Conservation (phyloP, 2,329 filamentous ascomycete genomes). For the Cladophialophora immunda region DNA sequence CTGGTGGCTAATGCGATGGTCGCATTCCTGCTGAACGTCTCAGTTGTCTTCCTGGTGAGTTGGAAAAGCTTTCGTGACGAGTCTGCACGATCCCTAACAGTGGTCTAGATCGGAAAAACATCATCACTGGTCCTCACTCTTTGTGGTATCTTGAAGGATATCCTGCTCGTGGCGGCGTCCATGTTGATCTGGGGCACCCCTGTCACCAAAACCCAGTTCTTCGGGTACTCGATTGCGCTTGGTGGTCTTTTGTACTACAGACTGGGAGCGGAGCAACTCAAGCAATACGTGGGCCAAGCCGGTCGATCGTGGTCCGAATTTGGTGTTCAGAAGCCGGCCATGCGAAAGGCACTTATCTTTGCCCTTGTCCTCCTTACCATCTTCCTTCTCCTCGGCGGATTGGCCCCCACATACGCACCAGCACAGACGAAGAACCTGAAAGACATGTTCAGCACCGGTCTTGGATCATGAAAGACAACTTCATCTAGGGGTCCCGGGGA, state of each 20-base stretch:
- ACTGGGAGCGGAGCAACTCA: slow-evolving; percentile 77
- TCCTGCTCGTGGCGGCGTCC: slow-evolving; percentile 78
- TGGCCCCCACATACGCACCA: slow-evolving; percentile 64
- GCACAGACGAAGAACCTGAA: slow-evolving; percentile 38
- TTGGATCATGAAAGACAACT: slow-evolving; percentile 24
- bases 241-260: slow-evolving; percentile 73
- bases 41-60: slow-evolving; percentile 84
- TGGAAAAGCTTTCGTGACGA: background rate
- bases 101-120: slow-evolving; percentile 79
- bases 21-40: slow-evolving; percentile 82
- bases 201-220: slow-evolving; percentile 74
- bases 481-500: background rate
- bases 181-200: slow-evolving; percentile 80
- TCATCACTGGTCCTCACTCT: slow-evolving; percentile 86
- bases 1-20: slow-evolving; percentile 78
- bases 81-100: slow-evolving; percentile 2
- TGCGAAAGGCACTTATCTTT: slow-evolving; percentile 80
- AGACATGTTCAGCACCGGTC: slow-evolving; percentile 36
- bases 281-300: slow-evolving; percentile 76
- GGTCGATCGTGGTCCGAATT: slow-evolving; percentile 86
- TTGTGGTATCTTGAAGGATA: slow-evolving; percentile 87
- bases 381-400: slow-evolving; percentile 74
- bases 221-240: slow-evolving; percentile 79
- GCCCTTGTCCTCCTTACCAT: slow-evolving; percentile 68
- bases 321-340: slow-evolving; percentile 76